These are phyloP conservation scores for Gossypium lobatum DNA, from an alignment of 441 rosid genomes.

Conservation along the genomic window DNA sequence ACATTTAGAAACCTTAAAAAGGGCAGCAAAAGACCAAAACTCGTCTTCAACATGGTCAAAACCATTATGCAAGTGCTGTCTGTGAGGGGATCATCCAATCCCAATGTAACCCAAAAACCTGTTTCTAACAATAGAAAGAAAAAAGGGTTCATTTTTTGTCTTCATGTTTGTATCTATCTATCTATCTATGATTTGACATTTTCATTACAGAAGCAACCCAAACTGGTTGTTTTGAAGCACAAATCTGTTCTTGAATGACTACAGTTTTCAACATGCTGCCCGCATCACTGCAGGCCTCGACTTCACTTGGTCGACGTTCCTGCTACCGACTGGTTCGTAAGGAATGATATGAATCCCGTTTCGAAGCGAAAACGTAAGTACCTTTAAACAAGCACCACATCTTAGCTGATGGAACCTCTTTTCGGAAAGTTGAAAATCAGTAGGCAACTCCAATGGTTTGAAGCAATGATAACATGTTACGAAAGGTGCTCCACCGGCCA, in stretches of 20 bases:
- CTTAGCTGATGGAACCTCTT: constrained; percentile 51
- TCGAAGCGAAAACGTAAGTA: constrained; percentile 51
- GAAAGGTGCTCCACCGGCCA: constrained; percentile 80
- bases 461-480: constrained; percentile 57
- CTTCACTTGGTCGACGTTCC: not conserved
- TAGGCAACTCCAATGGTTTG: constrained; percentile 59
- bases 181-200: too few species aligned
- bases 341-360: constrained; percentile 43
- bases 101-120: constrained; percentile 11
- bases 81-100: constrained; percentile 83
- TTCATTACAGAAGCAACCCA: not conserved
- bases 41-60: constrained; percentile 57
- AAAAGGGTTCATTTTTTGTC: too few species aligned
- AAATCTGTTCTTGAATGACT: not conserved
- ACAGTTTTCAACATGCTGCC: not conserved
- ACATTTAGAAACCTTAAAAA: not conserved
- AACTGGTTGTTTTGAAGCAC: too few species aligned
- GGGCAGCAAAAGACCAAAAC: constrained; percentile 44
- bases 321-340: constrained; percentile 26
- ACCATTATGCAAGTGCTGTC: constrained; percentile 64
- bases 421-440: constrained; percentile 50
- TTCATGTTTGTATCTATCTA: too few species aligned
- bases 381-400: constrained; percentile 70
- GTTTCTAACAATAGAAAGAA: too few species aligned
- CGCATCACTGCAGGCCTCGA: not conserved